Conservation (phyloP, 2,329 filamentous ascomycete species). For the Calonectria montana region DNA sequence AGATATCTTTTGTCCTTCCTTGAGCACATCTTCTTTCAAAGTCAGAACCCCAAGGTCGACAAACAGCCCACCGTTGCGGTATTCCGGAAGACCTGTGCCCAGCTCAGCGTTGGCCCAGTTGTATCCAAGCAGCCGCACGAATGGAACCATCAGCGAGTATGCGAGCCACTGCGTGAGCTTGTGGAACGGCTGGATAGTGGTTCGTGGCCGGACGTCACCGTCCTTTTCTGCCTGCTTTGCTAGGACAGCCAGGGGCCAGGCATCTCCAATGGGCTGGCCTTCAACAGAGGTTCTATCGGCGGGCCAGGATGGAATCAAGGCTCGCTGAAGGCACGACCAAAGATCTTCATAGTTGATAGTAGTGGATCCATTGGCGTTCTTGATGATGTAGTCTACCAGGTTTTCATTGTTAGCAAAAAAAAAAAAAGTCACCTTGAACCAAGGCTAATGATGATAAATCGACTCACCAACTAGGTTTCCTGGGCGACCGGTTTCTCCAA, state of each 20-base stretch:
- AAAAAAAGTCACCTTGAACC: no score
- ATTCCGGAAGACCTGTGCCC: conserved; percentile 77
- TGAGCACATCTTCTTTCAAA: conserved; percentile 58
- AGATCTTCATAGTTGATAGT: conserved; percentile 53
- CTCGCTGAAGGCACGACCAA: conserved; percentile 56
- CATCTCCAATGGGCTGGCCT: conserved; percentile 59
- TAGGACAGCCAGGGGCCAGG: conserved; percentile 57
- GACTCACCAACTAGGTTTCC: conserved; percentile 60
- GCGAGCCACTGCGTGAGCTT: conserved; percentile 79
- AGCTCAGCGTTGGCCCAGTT: conserved; percentile 65
- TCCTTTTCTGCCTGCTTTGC: conserved; percentile 1
- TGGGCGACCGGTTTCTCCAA: conserved; percentile 56
- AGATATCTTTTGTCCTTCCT: conserved; percentile 56
- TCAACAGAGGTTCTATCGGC: conserved; percentile 61
- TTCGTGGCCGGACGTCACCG: neutral
- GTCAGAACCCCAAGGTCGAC: conserved; percentile 68
- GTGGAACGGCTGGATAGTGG: conserved; percentile 63
- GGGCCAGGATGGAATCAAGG: conserved; percentile 62
- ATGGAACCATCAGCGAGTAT: conserved; percentile 78
- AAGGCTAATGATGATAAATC: neutral
- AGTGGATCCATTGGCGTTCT: conserved; percentile 38
- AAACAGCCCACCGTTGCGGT: conserved; percentile 77
- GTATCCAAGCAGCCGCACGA: conserved; percentile 63
- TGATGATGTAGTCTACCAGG: conserved; percentile 53
- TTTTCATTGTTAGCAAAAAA: neutral